Evolutionary conservation across 2,329 filamentous ascomycete genomes (phyloP), one percentile per base, ranked within the genome.

Genomic region (Neofusicoccum sp.): DNA sequence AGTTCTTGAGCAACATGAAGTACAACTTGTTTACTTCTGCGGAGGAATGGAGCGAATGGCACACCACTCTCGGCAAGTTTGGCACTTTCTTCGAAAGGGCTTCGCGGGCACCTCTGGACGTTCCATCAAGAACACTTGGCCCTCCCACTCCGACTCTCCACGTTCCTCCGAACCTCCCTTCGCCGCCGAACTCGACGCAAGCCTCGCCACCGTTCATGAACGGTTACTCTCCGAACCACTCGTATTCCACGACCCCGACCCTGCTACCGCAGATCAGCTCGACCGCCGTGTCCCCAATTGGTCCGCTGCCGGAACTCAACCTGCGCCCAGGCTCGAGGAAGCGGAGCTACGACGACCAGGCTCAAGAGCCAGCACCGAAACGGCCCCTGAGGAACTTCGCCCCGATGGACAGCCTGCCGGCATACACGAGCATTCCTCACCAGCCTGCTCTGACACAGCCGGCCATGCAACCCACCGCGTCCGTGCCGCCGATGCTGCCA

Each of bases 1-100:
- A 99, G 76, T 99, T 99, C 71, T 82, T 99, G 66, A 97, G 94
- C 81, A 98, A 98, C 77, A 96, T 99, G 89, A 88, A 94, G 71
- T 99, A 98, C 78, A 93, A 92, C 70, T 82, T 99, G 6, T 88
- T 94, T 73, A 92, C 92, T 3, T 96, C 93, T 3, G 89, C 92
- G 73, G 84, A 87, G 60, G 87, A 97, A 74, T 99, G 95, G 95
- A 84, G 87, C 54, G 85, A 88, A 61, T 98, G 95, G 95, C 88
- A 97, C 71, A 81, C 83, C 66, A 93, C 93, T 75, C 82, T 98
- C 61, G 85, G 89, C 59, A 89, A 89, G 68, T 97, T 97, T 73
- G 88, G 89, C 67, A 87, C 89, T 59, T 97, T 93, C 78, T 93
- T 92, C 78, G 88, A 93, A 68, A 85, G 85, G 64, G 90, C 91